A percentile compares a stretch with the other conserved stretches of the same genome.
Evolutionary conservation across 164 flowering plant species (phyloP).

Genomic region (Malania oleifera): DNA sequence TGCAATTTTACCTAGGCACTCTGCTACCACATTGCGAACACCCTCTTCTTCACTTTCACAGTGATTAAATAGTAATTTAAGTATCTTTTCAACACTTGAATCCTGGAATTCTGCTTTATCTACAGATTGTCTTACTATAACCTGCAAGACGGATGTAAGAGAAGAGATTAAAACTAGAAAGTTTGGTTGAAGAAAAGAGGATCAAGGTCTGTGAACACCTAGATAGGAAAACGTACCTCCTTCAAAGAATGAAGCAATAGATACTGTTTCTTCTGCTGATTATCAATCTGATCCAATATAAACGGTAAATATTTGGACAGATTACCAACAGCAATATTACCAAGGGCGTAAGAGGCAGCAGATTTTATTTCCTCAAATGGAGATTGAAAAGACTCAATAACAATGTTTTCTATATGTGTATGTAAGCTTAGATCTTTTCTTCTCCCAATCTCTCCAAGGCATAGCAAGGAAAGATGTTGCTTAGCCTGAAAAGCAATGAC

Average conservation of each 20-base stretch:
- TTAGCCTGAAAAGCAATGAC: constrained; percentile 51
- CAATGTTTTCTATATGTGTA: constrained; percentile 75
- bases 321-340: constrained; percentile 98
- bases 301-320: constrained; percentile 86
- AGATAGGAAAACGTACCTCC: constrained; percentile 49
- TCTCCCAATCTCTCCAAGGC: constrained; percentile 97
- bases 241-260: constrained; percentile 93
- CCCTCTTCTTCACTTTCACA: constrained; percentile 99
- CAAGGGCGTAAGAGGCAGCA: constrained; percentile 99
- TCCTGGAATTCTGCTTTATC: constrained; percentile 91
- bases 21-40: constrained; percentile 98
- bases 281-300: constrained; percentile 96
- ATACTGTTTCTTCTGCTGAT: constrained; percentile 97
- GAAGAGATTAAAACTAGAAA: neutral
- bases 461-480: constrained; percentile 88
- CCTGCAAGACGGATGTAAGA: constrained; percentile 43
- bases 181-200: neutral
- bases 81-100: constrained; percentile 88
- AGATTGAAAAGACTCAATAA: constrained; percentile 95
- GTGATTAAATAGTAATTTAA: constrained; percentile 84
- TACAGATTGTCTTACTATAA: constrained; percentile 93
- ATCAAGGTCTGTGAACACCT: neutral
- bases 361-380: constrained; percentile 98
- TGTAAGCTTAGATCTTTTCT: constrained; percentile 90
- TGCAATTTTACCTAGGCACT: constrained; percentile 97